Evolutionary conservation across 208 protist species (phyloP), one percentile per base, ranked within the genome.

Genomic region (Blastocrithidia nonstop): DNA sequence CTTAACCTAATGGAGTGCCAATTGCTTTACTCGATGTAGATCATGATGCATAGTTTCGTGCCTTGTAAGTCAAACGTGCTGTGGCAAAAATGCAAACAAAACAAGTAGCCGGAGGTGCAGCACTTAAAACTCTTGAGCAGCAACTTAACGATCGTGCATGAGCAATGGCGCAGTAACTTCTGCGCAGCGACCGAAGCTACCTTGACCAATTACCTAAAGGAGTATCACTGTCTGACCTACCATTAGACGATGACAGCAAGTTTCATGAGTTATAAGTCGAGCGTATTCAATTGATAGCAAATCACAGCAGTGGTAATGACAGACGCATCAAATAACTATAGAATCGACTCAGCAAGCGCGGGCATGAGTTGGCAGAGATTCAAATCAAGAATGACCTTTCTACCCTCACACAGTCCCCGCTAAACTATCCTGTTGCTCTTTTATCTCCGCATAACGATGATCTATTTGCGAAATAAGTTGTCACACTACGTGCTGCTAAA

Each of bases 241-340:
- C 77, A 20, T 54, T 88, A 6, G 62, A 73, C 49, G 70, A 27
- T 8, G 82, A 91, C 48, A 40, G 54, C 16, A 48, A 68, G 45
- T 88, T 91, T 62, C 74, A 58, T 39, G 31, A 50, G 35, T 50
- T 88, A 45, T 71, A 84, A 57, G 57, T 59, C 11, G 59, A 85
- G 50, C 58, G 74, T 26, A 71, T 66, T 1, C 72, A 69, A 37
- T 56, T 88, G 15, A 83, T 79, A 63, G 62, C 70, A 8, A 60
- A 78, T 59, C 71, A 83, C 43, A 56, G 46, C 52, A 56, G 41
- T 23, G 36, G 43, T 28, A 73, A 73, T 43, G 55, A 48, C 15
- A 53, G 49, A 11, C 48, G 29, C 21, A 63, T 73, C 24, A 44
- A 52, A 32, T 27, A 74, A 5, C 17, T 86, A 23, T 71, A 88